These are phyloP conservation scores for Pythium dissimile DNA, from an alignment of 352 stramenopile species.

Conservation along the genomic window DNA sequence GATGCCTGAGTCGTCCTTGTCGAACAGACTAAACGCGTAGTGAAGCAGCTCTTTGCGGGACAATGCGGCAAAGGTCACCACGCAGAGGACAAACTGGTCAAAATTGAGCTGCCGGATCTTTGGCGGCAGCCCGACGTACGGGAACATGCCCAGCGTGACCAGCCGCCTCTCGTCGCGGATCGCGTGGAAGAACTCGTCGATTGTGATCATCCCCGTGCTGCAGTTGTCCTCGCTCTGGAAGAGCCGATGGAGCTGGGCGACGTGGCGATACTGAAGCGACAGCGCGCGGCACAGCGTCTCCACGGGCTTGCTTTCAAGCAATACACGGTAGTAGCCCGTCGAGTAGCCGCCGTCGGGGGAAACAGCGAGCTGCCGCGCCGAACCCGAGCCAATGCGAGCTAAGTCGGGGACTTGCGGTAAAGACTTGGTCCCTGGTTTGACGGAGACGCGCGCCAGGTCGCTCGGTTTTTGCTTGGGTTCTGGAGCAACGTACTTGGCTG, in stretches of 20 bases:
- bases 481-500: not conserved
- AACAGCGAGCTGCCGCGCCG: not conserved
- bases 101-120: conserved; percentile 38
- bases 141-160: conserved; percentile 54
- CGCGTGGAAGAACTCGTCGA: conserved; percentile 53
- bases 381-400: not conserved
- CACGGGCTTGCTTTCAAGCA: conserved; percentile 45
- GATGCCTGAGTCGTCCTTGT: conserved; percentile 55
- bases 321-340: conserved; percentile 38
- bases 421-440: not conserved
- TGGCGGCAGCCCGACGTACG: conserved; percentile 30
- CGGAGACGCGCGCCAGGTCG: not conserved
- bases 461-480: not conserved
- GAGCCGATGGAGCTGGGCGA: conserved; percentile 30
- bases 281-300: conserved; percentile 56
- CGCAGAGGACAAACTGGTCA: conserved; percentile 58
- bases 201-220: conserved; percentile 46
- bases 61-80: conserved; percentile 45
- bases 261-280: conserved; percentile 36
- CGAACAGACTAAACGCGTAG: conserved; percentile 69
- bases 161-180: conserved; percentile 53
- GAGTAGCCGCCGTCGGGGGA: conserved; percentile 25
- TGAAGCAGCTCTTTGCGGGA: conserved; percentile 51
- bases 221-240: conserved; percentile 49
- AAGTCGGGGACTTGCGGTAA: conserved; percentile 1